Percentiles rank a stretch among this genome's conserved stretches.
These are phyloP conservation scores for Penicillium sp. DNA, from an alignment of 2,329 filamentous ascomycete genomes.

Conservation along the genomic window DNA sequence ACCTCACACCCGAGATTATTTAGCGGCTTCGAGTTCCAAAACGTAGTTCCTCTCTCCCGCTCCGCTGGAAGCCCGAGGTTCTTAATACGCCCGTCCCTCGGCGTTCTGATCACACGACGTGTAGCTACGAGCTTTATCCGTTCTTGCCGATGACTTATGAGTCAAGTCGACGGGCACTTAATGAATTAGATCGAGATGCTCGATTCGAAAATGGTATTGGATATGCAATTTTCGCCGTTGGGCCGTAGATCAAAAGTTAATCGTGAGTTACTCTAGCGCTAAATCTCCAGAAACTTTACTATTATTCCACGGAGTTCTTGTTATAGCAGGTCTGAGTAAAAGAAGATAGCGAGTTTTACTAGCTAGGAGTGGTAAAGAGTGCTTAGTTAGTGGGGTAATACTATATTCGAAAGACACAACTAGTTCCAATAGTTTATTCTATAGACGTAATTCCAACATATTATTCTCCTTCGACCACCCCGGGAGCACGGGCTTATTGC, in stretches of 20 bases:
- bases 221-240: constrained; percentile 30
- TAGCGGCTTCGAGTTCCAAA: constrained; percentile 27
- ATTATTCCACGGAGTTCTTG: background rate
- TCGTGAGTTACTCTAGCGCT: constrained; percentile 13
- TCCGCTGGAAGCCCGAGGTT: too few relatives aligned
- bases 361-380: constrained; percentile 31
- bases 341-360: constrained; percentile 25
- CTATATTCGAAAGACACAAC: constrained; percentile 31
- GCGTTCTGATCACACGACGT: constrained; percentile 23
- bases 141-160: constrained; percentile 30
- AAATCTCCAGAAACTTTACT: too few relatives aligned
- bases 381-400: constrained; percentile 26
- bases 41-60: constrained; percentile 18
- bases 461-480: constrained; percentile 29
- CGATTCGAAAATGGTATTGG: constrained; percentile 30
- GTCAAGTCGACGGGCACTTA: constrained; percentile 25
- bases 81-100: constrained; percentile 23
- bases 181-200: constrained; percentile 27
- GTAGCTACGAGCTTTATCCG: constrained; percentile 25
- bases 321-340: constrained; percentile 7
- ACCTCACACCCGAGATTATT: constrained; percentile 28
- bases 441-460: constrained; percentile 24
- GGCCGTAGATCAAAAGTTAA: constrained; percentile 33
- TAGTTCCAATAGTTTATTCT: constrained; percentile 27
- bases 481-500: constrained; percentile 27